These are phyloP conservation scores for Calonectria multiphialidica DNA, from an alignment of 2,329 filamentous ascomycete genomes.

Conservation along the genomic window DNA sequence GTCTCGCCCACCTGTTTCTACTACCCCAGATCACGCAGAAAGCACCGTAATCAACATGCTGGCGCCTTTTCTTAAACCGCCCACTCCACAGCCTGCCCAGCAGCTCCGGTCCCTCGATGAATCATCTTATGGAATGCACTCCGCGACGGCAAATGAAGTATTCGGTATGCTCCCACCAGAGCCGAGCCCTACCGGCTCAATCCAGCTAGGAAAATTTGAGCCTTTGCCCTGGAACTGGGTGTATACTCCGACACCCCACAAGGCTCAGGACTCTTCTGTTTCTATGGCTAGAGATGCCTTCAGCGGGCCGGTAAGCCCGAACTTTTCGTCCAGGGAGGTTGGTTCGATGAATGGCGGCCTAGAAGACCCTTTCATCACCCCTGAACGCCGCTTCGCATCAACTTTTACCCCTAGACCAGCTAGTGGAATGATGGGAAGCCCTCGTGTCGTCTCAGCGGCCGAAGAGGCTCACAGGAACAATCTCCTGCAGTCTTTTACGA, in stretches of 20 bases:
- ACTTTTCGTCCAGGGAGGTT: conserved; percentile 35
- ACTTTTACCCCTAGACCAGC: conserved; percentile 21
- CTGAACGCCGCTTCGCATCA: conserved; percentile 35
- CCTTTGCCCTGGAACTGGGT: conserved; percentile 66
- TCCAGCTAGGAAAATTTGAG: conserved; percentile 48
- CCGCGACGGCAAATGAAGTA: conserved; percentile 62
- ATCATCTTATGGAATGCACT: conserved; percentile 68
- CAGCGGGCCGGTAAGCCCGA: conserved; percentile 39
- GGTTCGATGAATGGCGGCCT: conserved; percentile 27
- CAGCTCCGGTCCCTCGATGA: conserved; percentile 51
- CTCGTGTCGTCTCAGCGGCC: conserved; percentile 32
- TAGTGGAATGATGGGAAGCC: conserved; percentile 35
- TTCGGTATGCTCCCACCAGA: conserved; percentile 56
- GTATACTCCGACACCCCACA: conserved; percentile 50
- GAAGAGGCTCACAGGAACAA: conserved; percentile 50
- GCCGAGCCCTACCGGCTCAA: conserved; percentile 44
- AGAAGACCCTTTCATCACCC: conserved; percentile 50
- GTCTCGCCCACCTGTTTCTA: conserved; percentile 22
- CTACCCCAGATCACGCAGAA: conserved; percentile 48
- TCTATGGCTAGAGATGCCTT: conserved; percentile 44
- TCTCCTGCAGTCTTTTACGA: conserved; percentile 51
- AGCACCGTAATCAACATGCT: conserved; percentile 60
- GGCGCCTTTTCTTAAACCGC: conserved; percentile 61
- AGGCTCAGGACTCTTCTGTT: conserved; percentile 32
- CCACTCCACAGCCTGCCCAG: conserved; percentile 54